phyloP scores from a whole-genome alignment of 805 yeast genomes.

The Cyberlindnera lachancei region DNA sequence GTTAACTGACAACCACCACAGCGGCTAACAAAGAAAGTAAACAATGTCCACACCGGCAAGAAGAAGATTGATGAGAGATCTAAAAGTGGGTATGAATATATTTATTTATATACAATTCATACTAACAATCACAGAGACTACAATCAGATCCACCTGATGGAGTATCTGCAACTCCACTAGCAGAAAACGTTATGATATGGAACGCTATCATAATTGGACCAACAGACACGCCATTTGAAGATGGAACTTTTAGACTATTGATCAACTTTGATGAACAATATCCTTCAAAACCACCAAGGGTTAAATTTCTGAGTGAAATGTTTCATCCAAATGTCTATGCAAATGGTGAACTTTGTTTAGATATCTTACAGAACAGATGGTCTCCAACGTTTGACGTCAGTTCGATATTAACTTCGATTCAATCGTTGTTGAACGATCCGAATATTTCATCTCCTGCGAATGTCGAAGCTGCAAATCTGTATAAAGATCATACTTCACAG shows the following conservation, averaged over 20 bases:
- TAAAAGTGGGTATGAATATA: constrained; percentile 49
- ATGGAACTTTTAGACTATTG: constrained; percentile 85
- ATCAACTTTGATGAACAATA: constrained; percentile 93
- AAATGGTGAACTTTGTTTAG: constrained; percentile 90
- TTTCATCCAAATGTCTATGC: constrained; percentile 98
- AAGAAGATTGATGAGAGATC: constrained; percentile 97
- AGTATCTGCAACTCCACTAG: constrained; percentile 92
- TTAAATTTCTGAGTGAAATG: constrained; percentile 87
- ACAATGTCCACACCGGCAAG: constrained; percentile 97
- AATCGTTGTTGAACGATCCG: constrained; percentile 89
- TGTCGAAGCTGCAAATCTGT: constrained; percentile 93
- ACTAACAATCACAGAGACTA: constrained; percentile 48
- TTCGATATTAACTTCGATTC: constrained; percentile 88
- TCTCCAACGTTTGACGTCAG: constrained; percentile 98
- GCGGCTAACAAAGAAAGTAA: background rate
- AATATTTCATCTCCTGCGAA: constrained; percentile 96
- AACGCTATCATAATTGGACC: constrained; percentile 98
- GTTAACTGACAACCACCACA: too few relatives aligned
- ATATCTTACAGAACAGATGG: constrained; percentile 95
- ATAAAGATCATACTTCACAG: constrained; percentile 90
- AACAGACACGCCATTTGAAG: constrained; percentile 95
- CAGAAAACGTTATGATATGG: constrained; percentile 97
- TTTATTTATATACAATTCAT: background rate
- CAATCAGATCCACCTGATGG: constrained; percentile 98
- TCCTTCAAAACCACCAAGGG: constrained; percentile 94